phyloP scores from a whole-genome alignment of 2,329 filamentous ascomycete species.

The Amauroascus niger region DNA sequence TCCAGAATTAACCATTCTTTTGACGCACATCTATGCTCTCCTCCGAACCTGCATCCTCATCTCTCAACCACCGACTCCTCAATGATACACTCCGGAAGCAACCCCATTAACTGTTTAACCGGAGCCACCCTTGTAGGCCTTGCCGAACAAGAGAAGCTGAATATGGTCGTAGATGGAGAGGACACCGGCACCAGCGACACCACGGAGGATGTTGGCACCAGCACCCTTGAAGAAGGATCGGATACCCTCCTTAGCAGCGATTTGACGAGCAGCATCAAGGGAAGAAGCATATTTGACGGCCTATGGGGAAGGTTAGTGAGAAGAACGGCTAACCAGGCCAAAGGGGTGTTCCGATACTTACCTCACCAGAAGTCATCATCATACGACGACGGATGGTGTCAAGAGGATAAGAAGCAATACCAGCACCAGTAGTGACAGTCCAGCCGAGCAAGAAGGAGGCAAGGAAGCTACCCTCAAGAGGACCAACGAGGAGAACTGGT shows the following conservation, averaged over 20 bases:
- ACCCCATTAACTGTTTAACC: constrained; percentile 22
- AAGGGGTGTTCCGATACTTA: constrained; percentile 31
- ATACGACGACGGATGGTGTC: constrained; percentile 99
- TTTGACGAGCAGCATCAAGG: constrained; percentile 89
- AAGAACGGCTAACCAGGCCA: neutral
- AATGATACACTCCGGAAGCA: constrained; percentile 26
- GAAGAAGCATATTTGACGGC: constrained; percentile 99
- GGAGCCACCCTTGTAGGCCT: constrained; percentile 72
- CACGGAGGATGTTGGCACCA: constrained; percentile 99
- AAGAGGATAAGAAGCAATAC: constrained; percentile 99
- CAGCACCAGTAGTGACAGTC: constrained; percentile 98
- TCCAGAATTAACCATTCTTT: constrained; percentile 35
- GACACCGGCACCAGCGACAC: constrained; percentile 99
- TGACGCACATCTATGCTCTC: constrained; percentile 31
- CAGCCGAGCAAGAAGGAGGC: constrained; percentile 98
- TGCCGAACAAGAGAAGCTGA: constrained; percentile 98
- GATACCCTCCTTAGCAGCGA: constrained; percentile 91
- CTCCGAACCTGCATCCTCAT: constrained; percentile 13
- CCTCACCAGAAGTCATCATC: constrained; percentile 95
- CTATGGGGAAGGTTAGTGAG: constrained; percentile 40
- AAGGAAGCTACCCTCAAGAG: constrained; percentile 96
- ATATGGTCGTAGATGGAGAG: constrained; percentile 99
- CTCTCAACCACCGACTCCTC: constrained; percentile 20
- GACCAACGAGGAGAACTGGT: constrained; percentile 87
- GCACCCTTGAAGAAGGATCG: constrained; percentile 99